A percentile compares a stretch with the other conserved stretches of the same genome.
Conservation (phyloP, 805 yeast genomes). For the Lipomyces orientalis region DNA sequence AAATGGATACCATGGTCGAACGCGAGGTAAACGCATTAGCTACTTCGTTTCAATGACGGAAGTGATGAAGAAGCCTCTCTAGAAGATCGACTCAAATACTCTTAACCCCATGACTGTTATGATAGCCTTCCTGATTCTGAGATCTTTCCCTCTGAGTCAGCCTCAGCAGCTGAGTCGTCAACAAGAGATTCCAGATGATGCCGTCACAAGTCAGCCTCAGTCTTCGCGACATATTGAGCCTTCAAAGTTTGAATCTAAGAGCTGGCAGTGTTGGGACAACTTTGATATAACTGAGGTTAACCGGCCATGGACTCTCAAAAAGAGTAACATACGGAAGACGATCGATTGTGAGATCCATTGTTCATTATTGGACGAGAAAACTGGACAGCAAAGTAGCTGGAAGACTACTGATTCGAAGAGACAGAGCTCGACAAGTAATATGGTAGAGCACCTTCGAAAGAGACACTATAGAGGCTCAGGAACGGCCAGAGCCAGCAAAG, state of each 20-base stretch:
- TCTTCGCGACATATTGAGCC: conserved; percentile 2
- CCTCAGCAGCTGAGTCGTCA: conserved; percentile 5
- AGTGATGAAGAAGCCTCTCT: conserved; percentile 5
- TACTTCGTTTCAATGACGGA: conserved; percentile 4
- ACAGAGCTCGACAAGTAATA: conserved; percentile 8
- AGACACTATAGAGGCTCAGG: conserved; percentile 5
- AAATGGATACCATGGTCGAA: conserved; percentile 1
- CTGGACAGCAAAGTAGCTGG: conserved; percentile 6
- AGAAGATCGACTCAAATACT: neutral
- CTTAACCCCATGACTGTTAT: neutral
- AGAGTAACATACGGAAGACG: conserved; percentile 4
- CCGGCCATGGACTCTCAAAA: conserved; percentile 4
- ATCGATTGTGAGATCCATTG: neutral
- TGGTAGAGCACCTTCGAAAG: conserved; percentile 7
- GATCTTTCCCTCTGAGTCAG: conserved; percentile 6
- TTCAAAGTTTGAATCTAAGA: neutral
- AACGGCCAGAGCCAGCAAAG: conserved; percentile 9
- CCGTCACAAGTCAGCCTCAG: neutral
- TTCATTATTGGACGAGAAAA: conserved; percentile 6
- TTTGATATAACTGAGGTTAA: conserved; percentile 4
- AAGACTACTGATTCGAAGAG: conserved; percentile 4
- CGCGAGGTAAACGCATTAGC: conserved; percentile 4
- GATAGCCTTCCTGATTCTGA: conserved; percentile 1
- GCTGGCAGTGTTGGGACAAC: conserved; percentile 1
- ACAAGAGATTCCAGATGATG: conserved; percentile 5